Conservation (phyloP, 495 filamentous ascomycete genomes). For the Parathielavia hyrcaniae region DNA sequence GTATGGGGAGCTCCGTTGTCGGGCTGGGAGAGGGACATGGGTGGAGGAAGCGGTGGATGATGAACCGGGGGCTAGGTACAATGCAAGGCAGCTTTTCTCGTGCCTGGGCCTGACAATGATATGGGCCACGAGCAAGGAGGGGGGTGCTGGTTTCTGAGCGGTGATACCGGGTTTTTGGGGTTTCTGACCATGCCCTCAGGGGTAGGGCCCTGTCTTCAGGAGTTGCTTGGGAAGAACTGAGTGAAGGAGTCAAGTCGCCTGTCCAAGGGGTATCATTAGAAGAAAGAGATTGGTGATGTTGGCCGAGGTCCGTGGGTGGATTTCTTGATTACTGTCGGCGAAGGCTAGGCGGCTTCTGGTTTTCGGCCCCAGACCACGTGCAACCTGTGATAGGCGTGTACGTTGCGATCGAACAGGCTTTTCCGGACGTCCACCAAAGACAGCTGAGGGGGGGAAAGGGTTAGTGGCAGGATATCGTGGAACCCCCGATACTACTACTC, state of each 20-base stretch:
- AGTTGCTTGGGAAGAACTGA: constrained; percentile 38
- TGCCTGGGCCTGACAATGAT: constrained; percentile 32
- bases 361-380: constrained; percentile 53
- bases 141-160: constrained; percentile 58
- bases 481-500: constrained; percentile 12
- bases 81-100: constrained; percentile 52
- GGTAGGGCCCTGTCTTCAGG: constrained; percentile 33
- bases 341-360: constrained; percentile 28
- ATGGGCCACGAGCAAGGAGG: constrained; percentile 32
- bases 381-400: constrained; percentile 52
- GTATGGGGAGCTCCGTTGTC: constrained; percentile 61
- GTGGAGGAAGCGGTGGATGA: constrained; percentile 60
- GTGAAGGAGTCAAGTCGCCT: constrained; percentile 46
- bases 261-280: constrained; percentile 8
- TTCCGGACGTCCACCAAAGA: constrained; percentile 55
- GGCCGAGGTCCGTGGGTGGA: not conserved
- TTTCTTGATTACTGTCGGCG: not conserved
- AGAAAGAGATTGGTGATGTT: not conserved
- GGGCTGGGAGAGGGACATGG: constrained; percentile 45
- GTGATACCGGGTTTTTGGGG: constrained; percentile 64
- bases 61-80: constrained; percentile 59
- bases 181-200: constrained; percentile 57
- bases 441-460: constrained; percentile 38
- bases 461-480: not conserved
- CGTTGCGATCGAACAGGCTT: constrained; percentile 46